Conservation (phyloP, 2,329 filamentous ascomycete genomes). For the Arthrinium phaeospermum region DNA sequence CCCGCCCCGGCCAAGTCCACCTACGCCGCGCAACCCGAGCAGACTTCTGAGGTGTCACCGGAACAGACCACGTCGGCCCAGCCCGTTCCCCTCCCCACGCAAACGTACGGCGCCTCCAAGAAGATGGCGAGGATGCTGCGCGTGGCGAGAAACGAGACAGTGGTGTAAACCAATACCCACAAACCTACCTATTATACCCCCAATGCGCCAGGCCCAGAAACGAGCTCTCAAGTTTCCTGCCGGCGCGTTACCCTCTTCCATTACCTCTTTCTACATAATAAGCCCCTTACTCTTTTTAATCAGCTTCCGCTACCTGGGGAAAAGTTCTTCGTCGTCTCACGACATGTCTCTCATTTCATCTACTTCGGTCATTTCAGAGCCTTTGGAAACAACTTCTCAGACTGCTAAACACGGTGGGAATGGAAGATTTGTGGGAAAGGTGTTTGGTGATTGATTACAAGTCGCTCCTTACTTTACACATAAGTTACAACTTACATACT, state of each 20-base stretch:
- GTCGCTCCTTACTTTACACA: background rate
- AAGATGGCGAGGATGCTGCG: background rate
- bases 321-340: background rate
- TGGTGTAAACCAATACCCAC: background rate
- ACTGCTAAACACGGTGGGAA: background rate
- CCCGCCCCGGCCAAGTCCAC: background rate
- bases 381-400: background rate
- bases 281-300: background rate
- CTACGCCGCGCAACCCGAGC: background rate
- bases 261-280: background rate
- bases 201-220: background rate
- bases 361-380: background rate
- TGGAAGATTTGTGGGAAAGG: background rate
- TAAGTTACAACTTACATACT: background rate
- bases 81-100: background rate
- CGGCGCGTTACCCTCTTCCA: background rate
- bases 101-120: background rate
- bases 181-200: background rate
- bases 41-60: background rate
- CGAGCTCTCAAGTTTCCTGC: background rate
- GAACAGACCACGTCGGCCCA: background rate
- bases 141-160: background rate
- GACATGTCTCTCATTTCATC: background rate
- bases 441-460: background rate
- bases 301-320: background rate